Conservation (phyloP, 2,329 filamentous ascomycete species). For the Hypomyces perniciosus region DNA sequence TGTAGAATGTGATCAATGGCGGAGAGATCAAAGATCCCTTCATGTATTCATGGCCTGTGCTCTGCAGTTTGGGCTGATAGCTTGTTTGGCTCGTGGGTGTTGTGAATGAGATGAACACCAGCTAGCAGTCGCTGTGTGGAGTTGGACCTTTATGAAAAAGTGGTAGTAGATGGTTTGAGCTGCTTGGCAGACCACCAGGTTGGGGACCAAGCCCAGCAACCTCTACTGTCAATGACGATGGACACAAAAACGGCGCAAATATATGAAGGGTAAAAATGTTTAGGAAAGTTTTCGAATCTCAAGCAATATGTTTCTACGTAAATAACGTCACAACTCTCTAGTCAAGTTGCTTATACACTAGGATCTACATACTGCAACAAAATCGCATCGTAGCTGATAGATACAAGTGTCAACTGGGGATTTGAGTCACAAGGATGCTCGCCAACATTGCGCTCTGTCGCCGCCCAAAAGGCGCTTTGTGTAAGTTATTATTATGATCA, state of each 20-base stretch:
- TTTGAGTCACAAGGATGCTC: neutral
- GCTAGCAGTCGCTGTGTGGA: too few species aligned
- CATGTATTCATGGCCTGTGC: too few species aligned
- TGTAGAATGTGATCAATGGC: too few species aligned
- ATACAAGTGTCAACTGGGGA: neutral
- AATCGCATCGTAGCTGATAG: neutral
- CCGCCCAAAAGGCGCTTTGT: neutral
- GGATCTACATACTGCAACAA: neutral
- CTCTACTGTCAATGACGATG: too few species aligned
- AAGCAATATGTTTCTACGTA: neutral
- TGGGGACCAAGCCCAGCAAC: too few species aligned
- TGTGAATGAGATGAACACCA: too few species aligned
- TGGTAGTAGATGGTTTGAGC: too few species aligned
- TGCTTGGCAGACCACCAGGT: too few species aligned
- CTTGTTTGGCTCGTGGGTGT: too few species aligned
- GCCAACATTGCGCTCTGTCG: neutral
- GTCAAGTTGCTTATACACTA: neutral
- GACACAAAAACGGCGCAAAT: neutral
- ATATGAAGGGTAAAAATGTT: neutral
- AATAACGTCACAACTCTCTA: neutral
- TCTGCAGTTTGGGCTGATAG: too few species aligned
- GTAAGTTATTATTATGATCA: neutral
- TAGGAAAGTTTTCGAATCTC: neutral
- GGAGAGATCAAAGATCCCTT: too few species aligned
- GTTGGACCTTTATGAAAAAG: too few species aligned